These are phyloP conservation scores for Chrysosporium keratinophilum DNA, from an alignment of 2,329 filamentous ascomycete species.

Conservation along the genomic window DNA sequence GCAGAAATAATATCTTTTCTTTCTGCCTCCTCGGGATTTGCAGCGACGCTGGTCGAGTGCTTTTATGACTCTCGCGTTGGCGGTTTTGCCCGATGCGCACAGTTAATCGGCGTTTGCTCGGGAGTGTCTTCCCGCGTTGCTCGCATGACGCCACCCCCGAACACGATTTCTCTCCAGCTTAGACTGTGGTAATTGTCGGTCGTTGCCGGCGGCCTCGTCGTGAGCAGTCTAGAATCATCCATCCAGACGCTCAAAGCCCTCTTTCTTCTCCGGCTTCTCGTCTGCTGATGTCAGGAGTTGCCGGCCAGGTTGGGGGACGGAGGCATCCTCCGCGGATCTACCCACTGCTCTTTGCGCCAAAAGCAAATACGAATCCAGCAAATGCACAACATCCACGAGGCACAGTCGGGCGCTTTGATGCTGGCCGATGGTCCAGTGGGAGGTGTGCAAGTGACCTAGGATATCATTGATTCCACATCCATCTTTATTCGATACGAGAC, in stretches of 20 bases:
- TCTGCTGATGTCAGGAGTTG: too few relatives aligned
- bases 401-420: too few relatives aligned
- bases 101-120: slow-evolving; percentile 7
- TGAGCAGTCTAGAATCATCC: too few relatives aligned
- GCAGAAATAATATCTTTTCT: not conserved
- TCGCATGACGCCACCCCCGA: slow-evolving; percentile 7
- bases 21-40: slow-evolving; percentile 6
- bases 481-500: too few relatives aligned
- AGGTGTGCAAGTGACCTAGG: not conserved
- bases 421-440: not conserved
- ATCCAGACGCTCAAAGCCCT: too few relatives aligned
- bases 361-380: too few relatives aligned
- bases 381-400: too few relatives aligned
- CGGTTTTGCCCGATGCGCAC: slow-evolving; percentile 5
- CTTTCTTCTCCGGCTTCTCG: too few relatives aligned
- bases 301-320: not conserved
- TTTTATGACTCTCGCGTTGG: not conserved
- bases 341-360: not conserved
- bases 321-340: not conserved
- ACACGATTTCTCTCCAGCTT: not conserved
- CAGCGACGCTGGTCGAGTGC: not conserved
- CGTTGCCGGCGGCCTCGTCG: not conserved
- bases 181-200: not conserved
- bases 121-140: not conserved
- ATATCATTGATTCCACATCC: not conserved